Evolutionary conservation across 345 rosid species (phyloP), one percentile per base, ranked within the genome.

Genomic region (Dovyalis caffra): DNA sequence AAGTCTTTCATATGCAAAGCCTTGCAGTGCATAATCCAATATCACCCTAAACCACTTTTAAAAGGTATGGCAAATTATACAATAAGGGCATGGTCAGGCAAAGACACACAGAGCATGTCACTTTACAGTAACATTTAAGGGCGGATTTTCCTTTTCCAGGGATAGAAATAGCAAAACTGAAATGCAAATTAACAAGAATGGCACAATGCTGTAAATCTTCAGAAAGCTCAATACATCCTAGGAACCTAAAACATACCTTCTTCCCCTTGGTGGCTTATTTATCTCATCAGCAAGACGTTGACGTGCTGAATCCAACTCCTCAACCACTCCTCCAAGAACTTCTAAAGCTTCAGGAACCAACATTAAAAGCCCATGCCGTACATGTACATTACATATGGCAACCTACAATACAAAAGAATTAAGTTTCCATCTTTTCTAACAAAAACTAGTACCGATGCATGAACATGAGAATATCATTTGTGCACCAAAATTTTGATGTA

Each of bases 191-290:
- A 77, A 66, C 60, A 43, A 62, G 23, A 57, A 76, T 21, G 26
- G 64, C 35, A 49, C 53, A 25, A 67, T 38, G 70, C 29, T 53
- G 25, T 35, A 73, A 69, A 65, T 72, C 71, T 56, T 25, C 23
- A 31, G 49, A 66, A 71, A 38, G 21, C 58, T 21, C 45, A 66
- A 57, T 37, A 26, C n/a, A 64, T 68, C 72, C 29, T n/a, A 32
- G 51, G 35, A 73, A 68, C 23, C 61, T 31, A 61, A 72, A 45
- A 10, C 83, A 88, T 86, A 95, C 98, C 99, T 93, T 87, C 74
- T 95, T 74, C 98, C 99, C 83, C 98, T 89, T 37, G 98, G 93
- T 72, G 97, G 99, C 76, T 91, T 95, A 79, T 90, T 90, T 71
- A 93, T 92, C 90, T 93, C 96, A 47, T 79, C 69, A 75, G 89